Evolutionary conservation across 345 rosid species (phyloP).

Genomic region (Combretum micranthum): DNA sequence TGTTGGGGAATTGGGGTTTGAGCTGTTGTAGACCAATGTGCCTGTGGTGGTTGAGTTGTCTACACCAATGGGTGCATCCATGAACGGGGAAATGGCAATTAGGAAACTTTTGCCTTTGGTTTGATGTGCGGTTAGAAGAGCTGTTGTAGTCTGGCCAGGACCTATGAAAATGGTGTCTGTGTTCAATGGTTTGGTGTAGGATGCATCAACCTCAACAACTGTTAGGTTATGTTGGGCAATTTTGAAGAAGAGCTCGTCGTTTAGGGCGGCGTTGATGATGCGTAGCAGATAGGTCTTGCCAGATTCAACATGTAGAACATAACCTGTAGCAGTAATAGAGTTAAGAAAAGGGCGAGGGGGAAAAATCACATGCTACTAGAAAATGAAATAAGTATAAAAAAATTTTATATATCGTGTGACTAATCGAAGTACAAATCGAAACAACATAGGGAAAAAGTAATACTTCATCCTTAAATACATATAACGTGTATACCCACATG

Average conservation of each 20-base stretch:
- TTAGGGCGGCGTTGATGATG: constrained; percentile 59
- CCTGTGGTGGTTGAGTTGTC: constrained; percentile 43
- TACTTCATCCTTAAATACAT: too few species aligned
- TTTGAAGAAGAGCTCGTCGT: constrained; percentile 74
- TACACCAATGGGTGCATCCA: constrained; percentile 58
- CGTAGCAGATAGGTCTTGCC: constrained; percentile 60
- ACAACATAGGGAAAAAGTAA: too few species aligned
- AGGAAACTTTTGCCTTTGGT: constrained; percentile 39
- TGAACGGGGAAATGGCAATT: constrained; percentile 63
- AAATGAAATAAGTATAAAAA: too few species aligned
- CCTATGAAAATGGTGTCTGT: constrained; percentile 51
- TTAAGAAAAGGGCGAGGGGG: too few species aligned
- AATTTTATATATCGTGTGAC: too few species aligned
- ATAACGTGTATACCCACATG: too few species aligned
- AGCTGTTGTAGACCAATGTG: constrained; percentile 36
- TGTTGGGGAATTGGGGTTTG: constrained; percentile 26
- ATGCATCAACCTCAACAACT: constrained; percentile 58
- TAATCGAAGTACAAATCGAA: too few species aligned
- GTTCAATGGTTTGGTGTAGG: constrained; percentile 47
- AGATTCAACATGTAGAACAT: constrained; percentile 42
- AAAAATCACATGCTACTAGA: too few species aligned
- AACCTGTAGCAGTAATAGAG: constrained; percentile 17
- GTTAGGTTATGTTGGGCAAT: constrained; percentile 58
- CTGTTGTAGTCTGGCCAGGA: constrained; percentile 80
- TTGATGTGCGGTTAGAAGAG: constrained; percentile 40